Percentiles rank a stretch among this genome's conserved stretches.
phyloP scores from a whole-genome alignment of 371 early-diverging fungal species.

The Smittium mucronatum region DNA sequence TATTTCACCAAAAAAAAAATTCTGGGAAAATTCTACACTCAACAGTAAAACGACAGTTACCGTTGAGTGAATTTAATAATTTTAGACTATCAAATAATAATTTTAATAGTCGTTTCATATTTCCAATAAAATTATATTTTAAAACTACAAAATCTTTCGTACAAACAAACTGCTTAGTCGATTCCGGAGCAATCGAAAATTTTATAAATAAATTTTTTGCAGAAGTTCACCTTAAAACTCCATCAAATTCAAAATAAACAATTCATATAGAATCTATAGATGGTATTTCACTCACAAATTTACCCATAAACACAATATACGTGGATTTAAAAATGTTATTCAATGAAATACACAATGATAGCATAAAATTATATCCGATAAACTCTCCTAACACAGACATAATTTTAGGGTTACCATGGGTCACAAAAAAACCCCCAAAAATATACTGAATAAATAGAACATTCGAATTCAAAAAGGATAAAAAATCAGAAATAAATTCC shows the following conservation, averaged over 20 bases:
- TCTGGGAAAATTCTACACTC: conserved; percentile 9
- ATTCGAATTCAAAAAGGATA: not conserved
- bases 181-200: conserved; percentile 8
- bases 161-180: conserved; percentile 1
- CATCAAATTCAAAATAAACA: not conserved
- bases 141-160: not conserved
- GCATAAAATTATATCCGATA: not conserved
- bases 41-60: not conserved
- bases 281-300: not conserved
- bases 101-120: not conserved
- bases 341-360: not conserved
- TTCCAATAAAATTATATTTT: conserved; percentile 9
- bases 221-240: not conserved
- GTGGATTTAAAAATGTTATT: conserved; percentile 4
- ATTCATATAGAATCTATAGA: conserved; percentile 5
- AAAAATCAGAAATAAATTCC: not conserved
- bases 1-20: not conserved
- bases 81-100: not conserved
- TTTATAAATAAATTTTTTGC: not conserved
- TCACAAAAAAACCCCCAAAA: not conserved
- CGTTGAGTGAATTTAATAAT: not conserved
- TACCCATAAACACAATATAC: not conserved
- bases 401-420: conserved; percentile 7
- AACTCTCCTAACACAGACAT: not conserved
- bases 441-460: conserved; percentile 2